A percentile compares a stretch with the other conserved stretches of the same genome.
These are phyloP conservation scores for Volutella citrinella DNA, from an alignment of 2,329 filamentous ascomycete genomes.

Conservation along the genomic window DNA sequence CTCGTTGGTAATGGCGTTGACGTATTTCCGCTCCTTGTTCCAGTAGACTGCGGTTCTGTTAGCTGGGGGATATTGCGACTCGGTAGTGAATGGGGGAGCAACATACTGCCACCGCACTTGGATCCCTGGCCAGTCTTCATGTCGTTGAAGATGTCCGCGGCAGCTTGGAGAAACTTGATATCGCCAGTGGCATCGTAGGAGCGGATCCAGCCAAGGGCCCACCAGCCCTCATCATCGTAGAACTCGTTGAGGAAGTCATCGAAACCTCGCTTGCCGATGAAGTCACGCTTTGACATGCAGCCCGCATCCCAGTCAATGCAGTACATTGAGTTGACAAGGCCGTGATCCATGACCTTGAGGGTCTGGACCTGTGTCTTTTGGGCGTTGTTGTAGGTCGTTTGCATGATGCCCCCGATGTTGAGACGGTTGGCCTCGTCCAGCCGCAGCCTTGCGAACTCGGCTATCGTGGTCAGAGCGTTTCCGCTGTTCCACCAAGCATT, in stretches of 20 bases:
- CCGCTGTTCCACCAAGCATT: conserved; percentile 72
- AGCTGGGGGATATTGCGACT: background rate
- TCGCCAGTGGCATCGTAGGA: conserved; percentile 54
- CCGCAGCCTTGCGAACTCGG: conserved; percentile 46
- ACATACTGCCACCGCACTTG: conserved; percentile 47
- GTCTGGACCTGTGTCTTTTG: conserved; percentile 38
- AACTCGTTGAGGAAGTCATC: conserved; percentile 48
- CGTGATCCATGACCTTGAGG: conserved; percentile 36
- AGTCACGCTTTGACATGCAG: conserved; percentile 33
- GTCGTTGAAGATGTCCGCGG: conserved; percentile 53
- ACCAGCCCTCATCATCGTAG: conserved; percentile 64
- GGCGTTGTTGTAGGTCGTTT: conserved; percentile 45
- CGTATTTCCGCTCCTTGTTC: conserved; percentile 49
- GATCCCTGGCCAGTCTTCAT: conserved; percentile 47
- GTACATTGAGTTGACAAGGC: conserved; percentile 38
- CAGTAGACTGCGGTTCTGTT: conserved; percentile 41
- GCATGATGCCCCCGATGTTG: conserved; percentile 38
- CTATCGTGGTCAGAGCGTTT: conserved; percentile 62
- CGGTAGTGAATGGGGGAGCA: background rate
- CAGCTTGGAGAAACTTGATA: conserved; percentile 49
- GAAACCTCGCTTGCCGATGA: conserved; percentile 30
- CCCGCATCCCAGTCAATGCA: conserved; percentile 26
- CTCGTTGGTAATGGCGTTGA: conserved; percentile 58
- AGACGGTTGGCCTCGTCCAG: conserved; percentile 32
- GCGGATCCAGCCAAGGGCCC: conserved; percentile 57